phyloP scores from a whole-genome alignment of 352 stramenopile genomes.

The Vaucheria bursata region DNA sequence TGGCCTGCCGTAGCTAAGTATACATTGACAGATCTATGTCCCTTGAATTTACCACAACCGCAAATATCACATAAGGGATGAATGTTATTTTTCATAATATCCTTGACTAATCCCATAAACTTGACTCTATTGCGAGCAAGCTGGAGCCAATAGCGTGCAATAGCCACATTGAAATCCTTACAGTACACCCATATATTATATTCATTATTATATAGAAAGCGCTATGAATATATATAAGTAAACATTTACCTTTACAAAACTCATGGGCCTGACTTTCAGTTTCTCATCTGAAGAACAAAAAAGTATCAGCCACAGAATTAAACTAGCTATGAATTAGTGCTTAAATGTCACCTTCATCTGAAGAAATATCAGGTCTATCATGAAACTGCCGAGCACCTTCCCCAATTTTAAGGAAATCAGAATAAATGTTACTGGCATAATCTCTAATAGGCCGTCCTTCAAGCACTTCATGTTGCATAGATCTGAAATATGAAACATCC shows the following conservation, averaged over 20 bases:
- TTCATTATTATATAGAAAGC: not conserved
- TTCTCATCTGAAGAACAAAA: too few species aligned
- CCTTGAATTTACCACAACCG: slow-evolving; percentile 58
- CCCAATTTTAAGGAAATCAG: slow-evolving; percentile 83
- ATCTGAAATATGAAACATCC: not conserved
- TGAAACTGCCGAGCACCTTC: slow-evolving; percentile 65
- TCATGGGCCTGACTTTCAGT: too few species aligned
- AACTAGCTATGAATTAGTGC: not conserved
- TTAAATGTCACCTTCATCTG: slow-evolving; percentile 62
- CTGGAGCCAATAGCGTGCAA: slow-evolving; percentile 81
- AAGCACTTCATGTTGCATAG: slow-evolving; percentile 48
- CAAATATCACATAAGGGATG: slow-evolving; percentile 69
- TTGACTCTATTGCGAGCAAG: slow-evolving; percentile 78
- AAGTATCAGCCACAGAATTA: too few species aligned
- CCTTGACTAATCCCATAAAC: slow-evolving; percentile 75
- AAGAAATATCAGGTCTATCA: slow-evolving; percentile 81
- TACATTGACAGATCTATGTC: slow-evolving; percentile 67
- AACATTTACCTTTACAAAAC: not conserved
- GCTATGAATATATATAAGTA: not conserved
- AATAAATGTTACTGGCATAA: slow-evolving; percentile 89
- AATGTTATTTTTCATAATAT: slow-evolving; percentile 68
- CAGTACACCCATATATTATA: slow-evolving; percentile 54
- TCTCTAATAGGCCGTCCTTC: slow-evolving; percentile 76
- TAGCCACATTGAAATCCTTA: slow-evolving; percentile 64
- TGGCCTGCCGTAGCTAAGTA: slow-evolving; percentile 64